Percentiles rank a stretch among this genome's conserved stretches.
These are phyloP conservation scores for Penicillium coffeae DNA, from an alignment of 495 filamentous ascomycete genomes.

Conservation along the genomic window DNA sequence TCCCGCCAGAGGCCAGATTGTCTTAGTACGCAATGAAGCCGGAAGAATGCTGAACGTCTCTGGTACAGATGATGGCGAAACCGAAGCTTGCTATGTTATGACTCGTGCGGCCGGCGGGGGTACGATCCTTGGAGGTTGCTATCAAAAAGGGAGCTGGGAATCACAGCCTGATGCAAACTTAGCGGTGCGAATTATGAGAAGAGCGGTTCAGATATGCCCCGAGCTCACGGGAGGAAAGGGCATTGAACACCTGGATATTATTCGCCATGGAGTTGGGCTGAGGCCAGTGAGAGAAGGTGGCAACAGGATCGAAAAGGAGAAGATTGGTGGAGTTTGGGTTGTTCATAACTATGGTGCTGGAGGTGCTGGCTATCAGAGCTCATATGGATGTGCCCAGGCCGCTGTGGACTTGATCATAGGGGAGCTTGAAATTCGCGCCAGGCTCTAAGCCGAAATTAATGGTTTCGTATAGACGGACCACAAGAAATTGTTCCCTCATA, in stretches of 20 bases:
- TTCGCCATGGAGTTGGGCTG: constrained; percentile 83
- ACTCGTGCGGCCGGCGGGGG: constrained; percentile 68
- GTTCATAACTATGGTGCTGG: constrained; percentile 96
- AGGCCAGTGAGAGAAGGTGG: constrained; percentile 70
- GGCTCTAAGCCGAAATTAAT: too few relatives aligned
- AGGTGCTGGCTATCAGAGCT: constrained; percentile 83
- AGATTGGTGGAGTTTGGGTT: constrained; percentile 59
- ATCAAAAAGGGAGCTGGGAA: constrained; percentile 79
- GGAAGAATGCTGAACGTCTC: constrained; percentile 63
- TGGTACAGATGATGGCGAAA: constrained; percentile 72
- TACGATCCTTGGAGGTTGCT: constrained; percentile 80
- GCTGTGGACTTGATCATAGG: too few relatives aligned
- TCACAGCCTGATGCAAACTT: constrained; percentile 71
- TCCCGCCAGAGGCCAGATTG: constrained; percentile 79
- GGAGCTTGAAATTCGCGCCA: too few relatives aligned
- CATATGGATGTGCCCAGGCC: constrained; percentile 85
- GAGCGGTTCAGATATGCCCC: constrained; percentile 67
- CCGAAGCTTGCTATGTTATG: constrained; percentile 83
- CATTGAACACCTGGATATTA: constrained; percentile 68
- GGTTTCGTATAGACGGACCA: too few relatives aligned
- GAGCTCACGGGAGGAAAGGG: constrained; percentile 69
- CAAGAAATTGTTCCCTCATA: too few relatives aligned
- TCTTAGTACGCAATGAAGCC: constrained; percentile 77
- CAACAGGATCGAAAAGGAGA: constrained; percentile 75
- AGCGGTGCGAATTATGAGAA: constrained; percentile 81